phyloP scores from a whole-genome alignment of 129 eudicot genomes.

The Saussurea involucrata region DNA sequence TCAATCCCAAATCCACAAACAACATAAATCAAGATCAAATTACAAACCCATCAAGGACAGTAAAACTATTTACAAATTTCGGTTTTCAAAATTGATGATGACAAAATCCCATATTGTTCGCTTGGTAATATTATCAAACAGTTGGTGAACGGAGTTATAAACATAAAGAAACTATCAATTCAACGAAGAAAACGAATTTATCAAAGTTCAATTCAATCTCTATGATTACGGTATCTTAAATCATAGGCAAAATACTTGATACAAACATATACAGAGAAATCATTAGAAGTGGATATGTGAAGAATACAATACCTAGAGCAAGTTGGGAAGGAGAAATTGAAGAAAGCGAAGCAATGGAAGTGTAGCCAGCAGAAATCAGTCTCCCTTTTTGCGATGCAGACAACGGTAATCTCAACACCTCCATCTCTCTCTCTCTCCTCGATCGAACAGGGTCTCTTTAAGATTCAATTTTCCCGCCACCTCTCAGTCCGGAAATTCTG shows the following conservation, averaged over 20 bases:
- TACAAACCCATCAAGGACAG: background rate
- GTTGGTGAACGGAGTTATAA: conserved; percentile 8
- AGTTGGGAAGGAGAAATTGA: conserved; percentile 47
- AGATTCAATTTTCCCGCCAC: conserved; percentile 11
- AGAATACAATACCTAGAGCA: conserved; percentile 48
- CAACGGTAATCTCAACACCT: conserved; percentile 47
- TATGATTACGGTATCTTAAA: background rate
- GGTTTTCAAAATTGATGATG: background rate
- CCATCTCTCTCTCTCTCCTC: conserved; percentile 41
- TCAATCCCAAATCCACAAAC: conserved; percentile 8
- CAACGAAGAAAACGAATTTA: background rate
- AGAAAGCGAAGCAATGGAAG: conserved; percentile 62
- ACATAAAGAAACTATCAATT: background rate
- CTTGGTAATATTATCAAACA: conserved; percentile 26
- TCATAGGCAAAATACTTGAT: background rate
- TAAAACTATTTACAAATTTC: background rate
- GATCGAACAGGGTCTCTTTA: background rate
- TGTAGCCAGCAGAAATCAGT: conserved; percentile 76
- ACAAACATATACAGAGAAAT: background rate
- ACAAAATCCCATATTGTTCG: background rate
- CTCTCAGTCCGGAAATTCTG: background rate
- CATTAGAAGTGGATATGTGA: background rate
- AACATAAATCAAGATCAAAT: background rate
- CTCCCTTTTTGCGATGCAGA: conserved; percentile 72
- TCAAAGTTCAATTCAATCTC: background rate